phyloP scores from a whole-genome alignment of 176 grass and related monocot genomes.

The Typha latifolia region DNA sequence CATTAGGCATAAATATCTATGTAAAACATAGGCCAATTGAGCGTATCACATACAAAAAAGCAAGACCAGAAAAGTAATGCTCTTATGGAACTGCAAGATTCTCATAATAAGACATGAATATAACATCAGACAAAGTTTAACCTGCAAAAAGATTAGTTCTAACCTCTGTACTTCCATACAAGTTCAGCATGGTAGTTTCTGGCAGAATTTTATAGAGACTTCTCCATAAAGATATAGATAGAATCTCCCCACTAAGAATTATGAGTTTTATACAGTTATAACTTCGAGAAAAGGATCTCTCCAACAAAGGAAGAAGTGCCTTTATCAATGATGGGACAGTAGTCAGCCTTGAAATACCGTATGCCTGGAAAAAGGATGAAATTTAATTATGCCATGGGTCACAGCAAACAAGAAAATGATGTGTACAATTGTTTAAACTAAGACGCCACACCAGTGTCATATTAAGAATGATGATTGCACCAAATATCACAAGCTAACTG shows the following conservation, averaged over 20 bases:
- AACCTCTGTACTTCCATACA: conserved; percentile 88
- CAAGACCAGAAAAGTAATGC: not conserved
- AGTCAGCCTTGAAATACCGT: conserved; percentile 66
- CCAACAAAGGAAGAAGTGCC: conserved; percentile 42
- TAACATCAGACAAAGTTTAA: conserved; percentile 16
- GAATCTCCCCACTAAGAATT: conserved; percentile 75
- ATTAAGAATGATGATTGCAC: too few relatives aligned
- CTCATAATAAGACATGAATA: not conserved
- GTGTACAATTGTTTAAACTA: too few relatives aligned
- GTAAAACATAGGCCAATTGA: too few relatives aligned
- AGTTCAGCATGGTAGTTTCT: conserved; percentile 60
- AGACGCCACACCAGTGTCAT: too few relatives aligned
- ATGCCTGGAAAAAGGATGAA: conserved; percentile 30
- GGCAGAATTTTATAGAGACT: conserved; percentile 46
- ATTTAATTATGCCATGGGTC: not conserved
- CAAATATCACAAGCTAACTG: too few relatives aligned
- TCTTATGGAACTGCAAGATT: not conserved
- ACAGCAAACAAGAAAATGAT: too few relatives aligned
- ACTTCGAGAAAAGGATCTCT: conserved; percentile 22
- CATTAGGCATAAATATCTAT: too few relatives aligned
- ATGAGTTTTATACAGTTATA: conserved; percentile 52
- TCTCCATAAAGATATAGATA: conserved; percentile 54
- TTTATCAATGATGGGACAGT: conserved; percentile 72
- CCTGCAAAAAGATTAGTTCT: conserved; percentile 20
- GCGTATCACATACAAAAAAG: not conserved